Base-by-base conservation (phyloP, 148 eudicot genomes). In the Cornus kousa region DNA sequence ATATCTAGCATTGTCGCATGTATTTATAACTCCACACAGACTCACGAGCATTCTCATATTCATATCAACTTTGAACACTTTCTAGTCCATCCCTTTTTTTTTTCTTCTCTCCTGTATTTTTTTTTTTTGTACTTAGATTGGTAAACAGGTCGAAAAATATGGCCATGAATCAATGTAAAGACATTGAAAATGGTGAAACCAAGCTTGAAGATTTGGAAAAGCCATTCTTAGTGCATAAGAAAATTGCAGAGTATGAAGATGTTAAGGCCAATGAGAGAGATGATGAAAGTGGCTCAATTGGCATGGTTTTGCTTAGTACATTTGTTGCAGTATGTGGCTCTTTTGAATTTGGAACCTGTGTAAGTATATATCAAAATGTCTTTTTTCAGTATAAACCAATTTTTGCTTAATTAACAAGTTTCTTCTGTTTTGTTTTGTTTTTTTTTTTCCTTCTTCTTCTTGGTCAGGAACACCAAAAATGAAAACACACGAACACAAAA, bases 301-400 rank as follows among this genome's bases (percentile, higher is more conserved):
- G 76, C 40, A 90, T 90, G 91, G 91, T 90, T 70, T 78, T 94
- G 80, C 75, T 94, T 2, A 89, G 88, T 62, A 94, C 93, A 28
- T 82, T 72, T 74, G 94, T 91, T 77, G 96, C 90, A 57, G 90
- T 94, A 74, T 91, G 90, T 80, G 98, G 98, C 50, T 91, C 98
- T 11, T 90, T 90, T 71, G 90, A 89, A 74, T 94, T 91, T 72
- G 98, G 98, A 69, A 81, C 86, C 9, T 94, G 98, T 80, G 98
- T 93, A 87, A 91, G 98, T 87, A 39, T 17, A 55, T 57, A 57
- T 57, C 19, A 13, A 57, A 13, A 17, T 62, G 23, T 62, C 22
- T 4, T 53, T 4, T 4, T 37, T 10, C 28, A 11, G 70, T 72
- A 28, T 57, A 60, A 53, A 67, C 37, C 0, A 46, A 23, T 28